These are phyloP conservation scores for Nitzschia inconspicua DNA, from an alignment of 108 stramenopile species.

Conservation along the genomic window DNA sequence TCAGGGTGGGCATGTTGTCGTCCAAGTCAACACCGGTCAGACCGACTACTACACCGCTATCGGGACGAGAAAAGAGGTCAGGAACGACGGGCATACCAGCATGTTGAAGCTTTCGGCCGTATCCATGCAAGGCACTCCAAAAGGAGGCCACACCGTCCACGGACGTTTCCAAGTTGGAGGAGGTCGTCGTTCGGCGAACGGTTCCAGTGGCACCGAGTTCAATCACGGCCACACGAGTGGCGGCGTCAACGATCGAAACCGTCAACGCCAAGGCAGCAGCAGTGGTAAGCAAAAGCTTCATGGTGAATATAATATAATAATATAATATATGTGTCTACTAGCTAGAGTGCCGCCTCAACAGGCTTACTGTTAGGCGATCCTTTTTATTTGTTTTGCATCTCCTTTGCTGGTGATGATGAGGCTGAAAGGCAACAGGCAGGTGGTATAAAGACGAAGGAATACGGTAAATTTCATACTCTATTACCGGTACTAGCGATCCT, in stretches of 20 bases:
- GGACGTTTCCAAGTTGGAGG: slow-evolving; percentile 26
- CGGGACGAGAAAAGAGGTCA: slow-evolving; percentile 69
- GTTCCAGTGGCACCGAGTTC: slow-evolving; percentile 73
- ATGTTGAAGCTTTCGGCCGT: slow-evolving; percentile 43
- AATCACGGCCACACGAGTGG: slow-evolving; percentile 70
- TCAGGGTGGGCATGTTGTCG: slow-evolving; percentile 56
- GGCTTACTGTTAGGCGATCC: too few relatives aligned
- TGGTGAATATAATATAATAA: too few relatives aligned
- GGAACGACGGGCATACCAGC: slow-evolving; percentile 82
- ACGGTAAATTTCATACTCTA: too few relatives aligned
- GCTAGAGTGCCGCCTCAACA: too few relatives aligned
- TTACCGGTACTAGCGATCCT: too few relatives aligned
- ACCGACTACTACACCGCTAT: slow-evolving; percentile 69
- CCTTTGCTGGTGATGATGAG: too few relatives aligned
- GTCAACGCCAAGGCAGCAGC: slow-evolving; percentile 8
- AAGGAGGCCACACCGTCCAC: slow-evolving; percentile 70
- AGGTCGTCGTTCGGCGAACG: slow-evolving; percentile 53
- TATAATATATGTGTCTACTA: too few relatives aligned
- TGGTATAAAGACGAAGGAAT: too few relatives aligned
- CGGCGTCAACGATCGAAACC: slow-evolving; percentile 30
- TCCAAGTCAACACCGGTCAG: slow-evolving; percentile 49
- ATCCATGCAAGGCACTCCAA: slow-evolving; percentile 63
- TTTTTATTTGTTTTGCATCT: too few relatives aligned
- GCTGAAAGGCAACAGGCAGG: too few relatives aligned
- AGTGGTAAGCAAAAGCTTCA: slow-evolving; percentile 8